These are phyloP conservation scores for Domatiomyces globalis DNA, from an alignment of 2,329 filamentous ascomycete genomes.

Conservation along the genomic window DNA sequence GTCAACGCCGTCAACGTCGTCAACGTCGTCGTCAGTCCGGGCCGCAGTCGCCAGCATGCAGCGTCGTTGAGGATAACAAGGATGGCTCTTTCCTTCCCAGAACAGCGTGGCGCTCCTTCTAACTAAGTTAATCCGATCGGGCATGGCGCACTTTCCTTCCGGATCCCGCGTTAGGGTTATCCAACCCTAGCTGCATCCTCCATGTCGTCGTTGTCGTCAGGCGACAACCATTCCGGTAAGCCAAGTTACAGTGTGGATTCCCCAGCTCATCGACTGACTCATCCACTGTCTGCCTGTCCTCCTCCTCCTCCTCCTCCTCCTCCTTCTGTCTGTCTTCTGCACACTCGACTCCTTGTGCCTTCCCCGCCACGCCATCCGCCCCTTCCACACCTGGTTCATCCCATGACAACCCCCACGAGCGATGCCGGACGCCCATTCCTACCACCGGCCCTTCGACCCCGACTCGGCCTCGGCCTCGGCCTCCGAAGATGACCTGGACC, in stretches of 20 bases:
- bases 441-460: conserved; percentile 22
- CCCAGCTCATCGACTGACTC: neutral
- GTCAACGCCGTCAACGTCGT: neutral
- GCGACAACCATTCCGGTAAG: neutral
- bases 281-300: neutral
- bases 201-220: neutral
- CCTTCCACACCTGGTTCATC: neutral
- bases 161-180: neutral
- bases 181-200: neutral
- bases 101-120: neutral
- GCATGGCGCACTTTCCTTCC: neutral
- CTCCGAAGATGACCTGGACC: conserved; percentile 31
- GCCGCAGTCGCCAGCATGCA: neutral
- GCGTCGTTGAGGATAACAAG: neutral
- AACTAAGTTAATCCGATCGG: neutral
- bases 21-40: neutral
- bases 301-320: neutral
- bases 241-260: no score
- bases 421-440: conserved; percentile 28
- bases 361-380: neutral
- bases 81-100: no score
- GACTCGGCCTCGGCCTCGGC: conserved; percentile 28
- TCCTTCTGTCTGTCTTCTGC: neutral
- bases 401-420: neutral
- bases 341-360: neutral